These are phyloP conservation scores for Colletotrichum echinochloae DNA, from an alignment of 2,329 filamentous ascomycete genomes.

Conservation along the genomic window DNA sequence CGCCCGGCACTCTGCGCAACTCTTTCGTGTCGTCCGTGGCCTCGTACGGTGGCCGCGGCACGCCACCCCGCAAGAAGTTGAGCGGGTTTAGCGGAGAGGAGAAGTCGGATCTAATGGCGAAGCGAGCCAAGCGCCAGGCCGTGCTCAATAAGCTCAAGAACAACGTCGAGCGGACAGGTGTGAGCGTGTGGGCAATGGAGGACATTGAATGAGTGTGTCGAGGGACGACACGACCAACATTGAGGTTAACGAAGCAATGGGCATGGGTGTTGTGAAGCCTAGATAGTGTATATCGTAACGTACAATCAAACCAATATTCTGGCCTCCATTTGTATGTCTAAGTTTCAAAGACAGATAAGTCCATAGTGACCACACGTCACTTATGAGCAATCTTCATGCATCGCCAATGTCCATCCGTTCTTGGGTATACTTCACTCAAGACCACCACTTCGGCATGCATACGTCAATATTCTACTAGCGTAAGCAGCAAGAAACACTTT, in stretches of 20 bases:
- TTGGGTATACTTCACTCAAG: not conserved
- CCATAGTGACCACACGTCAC: not conserved
- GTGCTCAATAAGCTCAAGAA: constrained; percentile 64
- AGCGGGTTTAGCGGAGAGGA: constrained; percentile 71
- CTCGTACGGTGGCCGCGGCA: constrained; percentile 51
- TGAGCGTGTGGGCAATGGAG: constrained; percentile 63
- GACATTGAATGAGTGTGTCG: constrained; percentile 55
- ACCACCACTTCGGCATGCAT: not conserved
- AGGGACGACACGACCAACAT: not conserved
- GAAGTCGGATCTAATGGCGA: constrained; percentile 67
- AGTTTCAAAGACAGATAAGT: not conserved
- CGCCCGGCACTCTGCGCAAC: constrained; percentile 56
- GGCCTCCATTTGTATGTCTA: not conserved
- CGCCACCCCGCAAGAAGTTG: constrained; percentile 70
- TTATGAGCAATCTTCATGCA: not conserved
- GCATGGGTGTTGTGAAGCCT: constrained; percentile 24
- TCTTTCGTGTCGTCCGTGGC: constrained; percentile 57
- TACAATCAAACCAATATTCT: constrained; percentile 28
- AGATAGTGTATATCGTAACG: constrained; percentile 39
- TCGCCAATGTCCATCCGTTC: not conserved
- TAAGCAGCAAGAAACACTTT: not conserved
- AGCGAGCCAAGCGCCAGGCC: constrained; percentile 63
- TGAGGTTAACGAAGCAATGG: constrained; percentile 28
- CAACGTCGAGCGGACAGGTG: constrained; percentile 62
- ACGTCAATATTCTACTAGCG: too few species aligned